Base-by-base conservation (phyloP, 441 rosid species). In the Aquilaria agallochum region DNA sequence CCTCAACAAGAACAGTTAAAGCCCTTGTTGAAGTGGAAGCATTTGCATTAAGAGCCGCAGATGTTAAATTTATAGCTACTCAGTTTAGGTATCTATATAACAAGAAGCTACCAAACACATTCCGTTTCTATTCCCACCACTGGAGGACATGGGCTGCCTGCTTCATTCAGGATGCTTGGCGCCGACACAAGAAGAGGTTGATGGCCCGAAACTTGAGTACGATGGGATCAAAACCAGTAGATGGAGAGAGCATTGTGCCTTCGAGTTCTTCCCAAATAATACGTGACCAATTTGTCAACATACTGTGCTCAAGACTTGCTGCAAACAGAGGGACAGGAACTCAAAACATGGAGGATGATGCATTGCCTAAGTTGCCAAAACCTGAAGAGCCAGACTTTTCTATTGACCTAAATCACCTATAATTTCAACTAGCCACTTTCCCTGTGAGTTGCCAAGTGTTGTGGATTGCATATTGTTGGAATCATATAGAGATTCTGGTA, bases 71-170 rank as follows among this genome's bases (percentile, higher is more conserved):
- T 40, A 97, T 94, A 1, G 95, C 97, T 1, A 94, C 87, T 68
- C 97, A 90, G 56, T 94, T 94, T 63, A 70, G 93, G 50, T 90
- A 89, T 45, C 89, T 94, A 27, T 96, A 91, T 40, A 94, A 94
- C 78, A 94, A 91, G 86, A 91, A 85, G 68, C 88, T 94, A 1
- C 98, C 91, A 53, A 97, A 91, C 60, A 86, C 96, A 0, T 93
- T 93, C 68, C 86, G 93, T 2, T 93, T 86, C 69, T 84, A 90
- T 71, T 93, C 96, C 14, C 73, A 89, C 60, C 94, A 89, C 51
- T 91, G 97, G 96, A 85, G 97, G 82, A 84, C 96, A 32, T 87
- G 97, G 99, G 94, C 78, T 15, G 87, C 97, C 1, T 91, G 98
- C 73, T 94, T 91, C 62, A 80, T 91, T 47, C 98, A 89, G 73